Base-by-base conservation (phyloP, 176 grass and related monocot species). In the Lolium perenne region DNA sequence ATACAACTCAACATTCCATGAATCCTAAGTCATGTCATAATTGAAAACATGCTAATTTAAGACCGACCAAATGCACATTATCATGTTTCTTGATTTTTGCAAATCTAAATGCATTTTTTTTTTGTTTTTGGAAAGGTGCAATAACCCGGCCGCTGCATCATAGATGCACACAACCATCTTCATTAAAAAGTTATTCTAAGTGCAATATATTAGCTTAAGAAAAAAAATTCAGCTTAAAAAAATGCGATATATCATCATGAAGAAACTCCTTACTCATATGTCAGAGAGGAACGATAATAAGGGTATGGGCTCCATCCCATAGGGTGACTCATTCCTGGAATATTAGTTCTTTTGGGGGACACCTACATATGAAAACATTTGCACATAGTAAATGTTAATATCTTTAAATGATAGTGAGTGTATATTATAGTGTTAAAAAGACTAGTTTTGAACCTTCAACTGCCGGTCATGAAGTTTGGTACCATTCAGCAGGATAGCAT, bases 311-410 rank as follows among this genome's bases (percentile, higher is more conserved):
- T 71, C 71, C 92, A 78, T 74, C 90, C 92, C 86, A 87, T 85
- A 41, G 47, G 84, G 35, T 90, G 77, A 49, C 85, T 92, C 90
- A 94, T 85, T 82, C 90, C 92, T 84, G 92, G 92, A 84, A 94
- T 68, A 67, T 94, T 94, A 14, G 90, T 94, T 94, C 92, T 92
- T 92, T 94, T 92, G 67, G 82, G 90, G 53, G 48, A 92, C 1
- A 94, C 92, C 90, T 94, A 80, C 56, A 89, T 59, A 80, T 35
- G 32, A 35, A 35, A 35, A 35, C 32, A 35, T 35, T 3, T 35
- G 32, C 32, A 35, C 32, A 35, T 35, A 35, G 32, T 35, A 35
- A 35, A 35, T 35, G 32, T 2, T 35, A 35, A 35, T 35, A 35
- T 35, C 3, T 35, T 35, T 35, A 35, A 35, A 35, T 35, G 3